Percentiles rank a stretch among this genome's conserved stretches.
Evolutionary conservation across 78 protist species (phyloP).

Genomic region (Polysphondylium violaceum): DNA sequence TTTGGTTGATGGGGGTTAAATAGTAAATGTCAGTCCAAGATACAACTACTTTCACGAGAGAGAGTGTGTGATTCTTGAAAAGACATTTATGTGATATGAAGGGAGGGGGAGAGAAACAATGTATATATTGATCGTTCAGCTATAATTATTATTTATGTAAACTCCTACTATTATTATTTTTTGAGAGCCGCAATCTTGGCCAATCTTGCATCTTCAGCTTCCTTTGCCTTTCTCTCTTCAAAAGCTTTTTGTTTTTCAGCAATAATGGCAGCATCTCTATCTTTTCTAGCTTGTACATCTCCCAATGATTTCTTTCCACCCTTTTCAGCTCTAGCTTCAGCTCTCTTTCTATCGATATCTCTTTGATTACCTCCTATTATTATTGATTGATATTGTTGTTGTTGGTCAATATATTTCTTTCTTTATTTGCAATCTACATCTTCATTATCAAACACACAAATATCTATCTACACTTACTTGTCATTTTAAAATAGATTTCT

Average conservation of each 20-base stretch:
- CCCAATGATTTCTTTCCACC: conserved; percentile 48
- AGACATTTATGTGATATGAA: no score
- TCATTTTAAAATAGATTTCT: conserved; percentile 2
- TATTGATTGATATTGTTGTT: neutral
- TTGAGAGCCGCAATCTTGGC: conserved; percentile 25
- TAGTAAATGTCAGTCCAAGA: no score
- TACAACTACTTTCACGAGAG: no score
- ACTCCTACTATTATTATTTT: no score
- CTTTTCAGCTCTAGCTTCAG: conserved; percentile 43
- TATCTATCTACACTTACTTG: neutral
- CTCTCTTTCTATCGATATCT: conserved; percentile 81
- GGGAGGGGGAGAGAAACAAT: no score
- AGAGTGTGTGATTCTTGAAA: no score
- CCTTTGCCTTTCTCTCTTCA: conserved; percentile 33
- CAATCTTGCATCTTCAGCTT: conserved; percentile 43
- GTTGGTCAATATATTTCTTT: neutral
- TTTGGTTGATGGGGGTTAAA: no score
- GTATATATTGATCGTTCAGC: no score
- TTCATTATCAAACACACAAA: neutral
- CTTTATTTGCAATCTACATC: neutral
- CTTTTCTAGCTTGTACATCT: conserved; percentile 44
- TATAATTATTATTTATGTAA: no score
- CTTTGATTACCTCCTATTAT: conserved; percentile 84
- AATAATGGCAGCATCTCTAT: conserved; percentile 15
- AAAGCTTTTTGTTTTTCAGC: conserved; percentile 51